Percentiles rank a stretch among this genome's conserved stretches.
phyloP scores from a whole-genome alignment of 1,284 basidiomycete species.

The Takashimella koratensis region DNA sequence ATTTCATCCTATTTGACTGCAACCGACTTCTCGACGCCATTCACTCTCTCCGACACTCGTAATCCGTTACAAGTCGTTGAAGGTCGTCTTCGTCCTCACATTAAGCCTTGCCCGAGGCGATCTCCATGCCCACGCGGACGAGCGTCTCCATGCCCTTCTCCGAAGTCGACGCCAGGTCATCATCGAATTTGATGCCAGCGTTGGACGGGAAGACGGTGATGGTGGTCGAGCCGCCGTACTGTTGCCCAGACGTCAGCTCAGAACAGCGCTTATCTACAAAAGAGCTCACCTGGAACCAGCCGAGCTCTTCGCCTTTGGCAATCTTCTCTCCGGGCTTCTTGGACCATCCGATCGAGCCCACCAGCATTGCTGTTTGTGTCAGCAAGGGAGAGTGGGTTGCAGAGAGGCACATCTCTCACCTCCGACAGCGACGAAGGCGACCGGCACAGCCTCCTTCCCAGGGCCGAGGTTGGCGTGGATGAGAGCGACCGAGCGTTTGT shows the following conservation, averaged over 20 bases:
- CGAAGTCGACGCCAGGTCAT: conserved; percentile 63
- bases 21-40: not conserved
- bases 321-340: conserved; percentile 47
- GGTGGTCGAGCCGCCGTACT: conserved; percentile 54
- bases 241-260: too few relatives aligned
- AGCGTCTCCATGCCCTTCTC: conserved; percentile 63
- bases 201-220: conserved; percentile 60
- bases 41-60: not conserved
- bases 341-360: conserved; percentile 53
- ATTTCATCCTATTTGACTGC: not conserved
- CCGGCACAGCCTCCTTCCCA: conserved; percentile 29
- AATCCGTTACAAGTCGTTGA: not conserved
- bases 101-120: conserved; percentile 24
- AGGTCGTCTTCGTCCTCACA: not conserved
- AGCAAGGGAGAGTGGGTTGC: conserved; percentile 28
- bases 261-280: too few relatives aligned
- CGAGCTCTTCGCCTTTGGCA: conserved; percentile 52
- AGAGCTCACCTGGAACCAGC: conserved; percentile 50
- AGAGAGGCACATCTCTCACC: conserved; percentile 21
- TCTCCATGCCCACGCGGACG: conserved; percentile 59
- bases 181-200: conserved; percentile 58
- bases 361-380: conserved; percentile 55
- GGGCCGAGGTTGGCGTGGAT: conserved; percentile 48
- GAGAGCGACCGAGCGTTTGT: conserved; percentile 18
- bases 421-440: conserved; percentile 46